Base-by-base conservation (phyloP, 2,329 filamentous ascomycete genomes). In the Tolypocladium cylindrosporum region DNA sequence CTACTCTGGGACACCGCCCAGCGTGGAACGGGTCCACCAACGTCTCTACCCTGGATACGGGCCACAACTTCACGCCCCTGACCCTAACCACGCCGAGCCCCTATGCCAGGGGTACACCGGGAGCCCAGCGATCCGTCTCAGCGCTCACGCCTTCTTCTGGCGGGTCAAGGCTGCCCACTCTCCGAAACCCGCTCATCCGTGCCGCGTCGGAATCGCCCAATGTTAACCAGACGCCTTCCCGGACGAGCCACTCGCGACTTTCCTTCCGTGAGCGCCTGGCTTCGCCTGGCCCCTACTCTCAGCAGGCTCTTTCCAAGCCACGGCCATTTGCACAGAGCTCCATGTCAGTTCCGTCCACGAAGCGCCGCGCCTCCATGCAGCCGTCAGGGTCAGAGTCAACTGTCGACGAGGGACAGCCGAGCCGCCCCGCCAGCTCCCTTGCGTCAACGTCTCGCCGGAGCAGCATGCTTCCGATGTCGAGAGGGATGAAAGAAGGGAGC, bases 21-120 rank as follows among this genome's bases (percentile, higher is more conserved):
- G 81, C 85, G 59, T 94, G 90, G 90, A 93, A 86, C 67, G 68
- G 66, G 13, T 88, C 85, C 37, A 83, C 85, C 7, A 90, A 87
- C 24, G 43, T 50, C 39, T 39, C 48, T 13, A n/a, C 85, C 60
- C 75, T 84, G n/a, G 79, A 87, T 40, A 81, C 83, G 21, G 85
- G 86, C 34, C 85, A 88, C 69, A 83, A 84, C 68, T 88, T 85
- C 72, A 87, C 83, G 64, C 82, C 86, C 13, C 72, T 87, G 13
- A 82, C 72, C 41, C 72, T 83, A 51, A 85, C 82, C 8, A 83
- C 82, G 1, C 82, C 84, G 0, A 85, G 80, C 61, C 79, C 83
- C 0, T 82, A 82, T 60, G 71, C 79, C 6, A 81, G 75, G 64
- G 73, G 64, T 54, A 74, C 75, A 0, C 72, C 76, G 4, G 71